phyloP scores from a whole-genome alignment of 345 rosid genomes.

The Salix brachista region DNA sequence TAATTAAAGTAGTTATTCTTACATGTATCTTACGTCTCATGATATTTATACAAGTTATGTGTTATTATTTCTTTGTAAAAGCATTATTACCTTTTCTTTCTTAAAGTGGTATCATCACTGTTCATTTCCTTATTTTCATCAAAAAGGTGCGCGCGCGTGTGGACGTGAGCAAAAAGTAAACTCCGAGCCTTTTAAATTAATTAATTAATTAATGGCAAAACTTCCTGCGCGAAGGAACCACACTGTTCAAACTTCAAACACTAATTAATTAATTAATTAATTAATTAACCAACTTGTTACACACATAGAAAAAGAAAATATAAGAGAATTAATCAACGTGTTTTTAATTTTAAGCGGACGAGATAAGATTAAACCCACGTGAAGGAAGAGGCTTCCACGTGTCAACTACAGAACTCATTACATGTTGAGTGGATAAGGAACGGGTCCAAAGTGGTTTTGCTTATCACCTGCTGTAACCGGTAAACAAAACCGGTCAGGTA shows the following conservation, averaged over 20 bases:
- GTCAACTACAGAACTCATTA: slow-evolving; percentile 18
- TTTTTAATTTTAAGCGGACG: neutral
- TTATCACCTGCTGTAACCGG: slow-evolving; percentile 16
- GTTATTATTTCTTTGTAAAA: too few species aligned
- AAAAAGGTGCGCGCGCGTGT: too few species aligned
- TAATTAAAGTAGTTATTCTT: too few species aligned
- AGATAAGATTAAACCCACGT: slow-evolving; percentile 29
- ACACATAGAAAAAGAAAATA: neutral
- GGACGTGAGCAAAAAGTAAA: too few species aligned
- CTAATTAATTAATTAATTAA: too few species aligned
- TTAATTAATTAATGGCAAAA: neutral
- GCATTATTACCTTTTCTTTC: too few species aligned
- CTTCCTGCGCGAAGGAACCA: neutral
- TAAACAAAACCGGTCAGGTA: slow-evolving; percentile 19
- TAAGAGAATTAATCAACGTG: slow-evolving; percentile 17
- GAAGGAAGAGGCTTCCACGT: slow-evolving; percentile 26
- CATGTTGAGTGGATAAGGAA: slow-evolving; percentile 28
- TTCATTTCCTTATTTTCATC: too few species aligned
- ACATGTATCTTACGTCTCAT: too few species aligned
- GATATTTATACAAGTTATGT: too few species aligned
- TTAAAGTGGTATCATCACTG: too few species aligned
- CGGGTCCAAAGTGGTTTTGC: slow-evolving; percentile 18
- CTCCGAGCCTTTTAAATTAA: neutral
- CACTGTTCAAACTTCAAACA: too few species aligned
- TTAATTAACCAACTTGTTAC: neutral